Evolutionary conservation across 148 eudicot species (phyloP).

Genomic region (Rhododendron kiyosumense): DNA sequence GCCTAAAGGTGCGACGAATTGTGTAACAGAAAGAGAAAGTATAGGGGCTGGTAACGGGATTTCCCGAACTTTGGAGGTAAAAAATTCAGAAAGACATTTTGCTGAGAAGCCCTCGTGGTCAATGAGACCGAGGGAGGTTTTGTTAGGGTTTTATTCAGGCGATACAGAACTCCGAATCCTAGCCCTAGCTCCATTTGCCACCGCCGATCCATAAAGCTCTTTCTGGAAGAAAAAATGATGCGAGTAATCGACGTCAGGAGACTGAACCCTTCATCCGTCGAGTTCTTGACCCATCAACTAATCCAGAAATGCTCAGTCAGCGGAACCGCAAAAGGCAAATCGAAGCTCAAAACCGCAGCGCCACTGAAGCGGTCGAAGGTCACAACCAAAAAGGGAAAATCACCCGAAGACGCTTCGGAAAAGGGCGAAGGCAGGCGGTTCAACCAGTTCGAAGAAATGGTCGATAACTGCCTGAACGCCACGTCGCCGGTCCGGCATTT

Average conservation of each 20-base stretch:
- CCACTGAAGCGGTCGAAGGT: conserved; percentile 51
- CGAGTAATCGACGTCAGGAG: conserved; percentile 23
- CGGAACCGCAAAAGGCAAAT: conserved; percentile 90
- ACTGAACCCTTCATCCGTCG: conserved; percentile 32
- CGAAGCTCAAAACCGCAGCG: conserved; percentile 47
- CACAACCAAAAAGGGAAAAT: conserved; percentile 43
- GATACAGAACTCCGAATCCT: not conserved
- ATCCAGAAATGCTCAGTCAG: conserved; percentile 76
- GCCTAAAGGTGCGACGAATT: too few relatives aligned
- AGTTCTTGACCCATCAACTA: conserved; percentile 41
- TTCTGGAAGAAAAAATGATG: conserved; percentile 14
- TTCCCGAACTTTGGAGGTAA: not conserved
- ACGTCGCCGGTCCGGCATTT: conserved; percentile 54
- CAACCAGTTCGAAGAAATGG: conserved; percentile 46
- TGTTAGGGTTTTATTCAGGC: not conserved
- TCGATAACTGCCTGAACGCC: conserved; percentile 54
- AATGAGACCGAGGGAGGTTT: not conserved
- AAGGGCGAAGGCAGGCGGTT: conserved; percentile 32
- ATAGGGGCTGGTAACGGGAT: not conserved
- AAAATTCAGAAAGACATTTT: not conserved
- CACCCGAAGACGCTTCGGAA: conserved; percentile 11
- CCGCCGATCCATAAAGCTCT: not conserved
- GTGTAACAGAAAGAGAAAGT: not conserved
- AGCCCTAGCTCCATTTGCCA: not conserved
- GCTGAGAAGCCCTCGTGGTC: not conserved